Evolutionary conservation across 2,329 filamentous ascomycete species (phyloP).

Genomic region (Aspergillus nomiae): DNA sequence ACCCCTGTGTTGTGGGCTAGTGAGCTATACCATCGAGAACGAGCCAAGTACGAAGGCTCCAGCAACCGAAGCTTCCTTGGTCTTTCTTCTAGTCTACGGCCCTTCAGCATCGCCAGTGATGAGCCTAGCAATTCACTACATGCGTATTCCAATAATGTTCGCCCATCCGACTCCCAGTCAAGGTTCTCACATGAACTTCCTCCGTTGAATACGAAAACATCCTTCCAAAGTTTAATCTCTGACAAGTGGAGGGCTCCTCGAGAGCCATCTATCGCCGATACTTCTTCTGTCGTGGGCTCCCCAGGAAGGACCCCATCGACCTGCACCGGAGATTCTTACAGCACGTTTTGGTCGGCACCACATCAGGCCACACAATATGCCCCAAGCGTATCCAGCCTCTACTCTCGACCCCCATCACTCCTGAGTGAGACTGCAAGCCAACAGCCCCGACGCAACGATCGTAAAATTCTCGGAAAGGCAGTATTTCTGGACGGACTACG

Average conservation of each 20-base stretch:
- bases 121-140: constrained; percentile 36
- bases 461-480: constrained; percentile 66
- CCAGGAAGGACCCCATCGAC: constrained; percentile 68
- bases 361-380: constrained; percentile 68
- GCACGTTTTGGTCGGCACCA: constrained; percentile 89
- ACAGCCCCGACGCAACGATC: constrained; percentile 36
- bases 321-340: constrained; percentile 70
- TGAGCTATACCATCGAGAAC: constrained; percentile 78
- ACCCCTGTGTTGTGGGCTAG: constrained; percentile 91
- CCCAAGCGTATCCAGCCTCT: constrained; percentile 61
- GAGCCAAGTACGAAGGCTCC: constrained; percentile 44
- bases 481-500: constrained; percentile 77
- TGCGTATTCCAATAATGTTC: constrained; percentile 26
- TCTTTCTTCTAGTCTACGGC: constrained; percentile 44
- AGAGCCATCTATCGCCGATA: constrained; percentile 63
- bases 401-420: constrained; percentile 46
- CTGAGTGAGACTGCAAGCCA: constrained; percentile 40
- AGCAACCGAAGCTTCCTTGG: constrained; percentile 38
- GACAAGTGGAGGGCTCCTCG: constrained; percentile 62
- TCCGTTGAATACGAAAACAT: constrained; percentile 57
- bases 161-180: constrained; percentile 34
- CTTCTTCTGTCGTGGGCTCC: constrained; percentile 61
- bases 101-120: constrained; percentile 47
- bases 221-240: constrained; percentile 71
- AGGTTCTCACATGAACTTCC: constrained; percentile 38